These are phyloP conservation scores for Pseudonitzschia pungens DNA, from an alignment of 108 stramenopile species.

Conservation along the genomic window DNA sequence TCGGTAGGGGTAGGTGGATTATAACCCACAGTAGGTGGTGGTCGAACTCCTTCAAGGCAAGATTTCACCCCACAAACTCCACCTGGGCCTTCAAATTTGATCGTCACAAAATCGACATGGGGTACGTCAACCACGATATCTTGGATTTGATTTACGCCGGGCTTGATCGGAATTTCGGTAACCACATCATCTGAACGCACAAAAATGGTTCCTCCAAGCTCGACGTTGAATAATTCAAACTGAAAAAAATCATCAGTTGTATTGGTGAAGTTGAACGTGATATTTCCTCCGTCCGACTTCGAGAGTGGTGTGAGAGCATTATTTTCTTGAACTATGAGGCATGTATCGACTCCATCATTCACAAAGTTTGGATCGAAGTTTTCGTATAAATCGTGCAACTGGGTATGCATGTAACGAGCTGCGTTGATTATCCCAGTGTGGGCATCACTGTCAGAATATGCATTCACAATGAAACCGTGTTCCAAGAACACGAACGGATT, in stretches of 20 bases:
- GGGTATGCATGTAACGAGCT: slow-evolving; percentile 17
- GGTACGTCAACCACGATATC: slow-evolving; percentile 5
- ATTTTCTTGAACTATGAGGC: slow-evolving; percentile 13
- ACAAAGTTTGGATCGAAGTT: slow-evolving; percentile 2
- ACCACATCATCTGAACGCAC: neutral
- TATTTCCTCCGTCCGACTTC: slow-evolving; percentile 7
- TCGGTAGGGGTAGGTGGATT: neutral
- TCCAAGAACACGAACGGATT: neutral
- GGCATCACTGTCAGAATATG: slow-evolving; percentile 13
- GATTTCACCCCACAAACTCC: slow-evolving; percentile 15
- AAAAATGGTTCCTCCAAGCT: slow-evolving; percentile 12
- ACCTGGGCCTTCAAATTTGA: slow-evolving; percentile 13
- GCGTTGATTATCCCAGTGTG: neutral
- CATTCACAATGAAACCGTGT: slow-evolving; percentile 16
- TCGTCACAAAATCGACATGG: neutral
- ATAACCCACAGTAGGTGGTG: neutral
- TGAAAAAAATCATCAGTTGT: slow-evolving; percentile 3
- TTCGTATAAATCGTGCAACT: slow-evolving; percentile 3
- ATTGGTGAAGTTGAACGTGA: slow-evolving; percentile 10
- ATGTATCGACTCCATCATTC: slow-evolving; percentile 12
- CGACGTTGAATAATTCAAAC: slow-evolving; percentile 13
- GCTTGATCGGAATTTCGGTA: neutral
- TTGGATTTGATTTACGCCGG: neutral
- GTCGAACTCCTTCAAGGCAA: slow-evolving; percentile 5
- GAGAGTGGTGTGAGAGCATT: neutral